A percentile compares a stretch with the other conserved stretches of the same genome.
These are phyloP conservation scores for Cardamine chenopodiifolia DNA, from an alignment of 345 rosid species.

Conservation along the genomic window DNA sequence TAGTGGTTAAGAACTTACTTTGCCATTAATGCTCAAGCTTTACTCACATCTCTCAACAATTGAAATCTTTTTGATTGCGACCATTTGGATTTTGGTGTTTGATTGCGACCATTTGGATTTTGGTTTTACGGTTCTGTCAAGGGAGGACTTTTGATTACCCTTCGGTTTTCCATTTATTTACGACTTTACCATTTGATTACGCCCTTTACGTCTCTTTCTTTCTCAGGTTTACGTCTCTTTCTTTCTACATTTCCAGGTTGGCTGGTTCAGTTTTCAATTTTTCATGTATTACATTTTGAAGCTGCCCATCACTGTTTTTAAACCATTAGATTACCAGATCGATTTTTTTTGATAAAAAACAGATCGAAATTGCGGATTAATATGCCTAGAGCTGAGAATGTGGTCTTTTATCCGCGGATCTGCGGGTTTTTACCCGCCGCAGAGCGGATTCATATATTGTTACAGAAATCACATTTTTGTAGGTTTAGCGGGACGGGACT, in stretches of 20 bases:
- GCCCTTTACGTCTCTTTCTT: background rate
- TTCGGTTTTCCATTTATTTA: constrained; percentile 23
- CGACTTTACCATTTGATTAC: constrained; percentile 36
- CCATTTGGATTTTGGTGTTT: constrained; percentile 18
- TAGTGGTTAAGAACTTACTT: constrained; percentile 30
- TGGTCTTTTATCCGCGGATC: too few relatives aligned
- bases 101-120: constrained; percentile 30
- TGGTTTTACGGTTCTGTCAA: constrained; percentile 13
- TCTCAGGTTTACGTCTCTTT: constrained; percentile 19
- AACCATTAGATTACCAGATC: too few relatives aligned
- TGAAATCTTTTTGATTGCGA: constrained; percentile 33
- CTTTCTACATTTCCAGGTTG: constrained; percentile 34
- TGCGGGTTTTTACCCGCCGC: too few relatives aligned
- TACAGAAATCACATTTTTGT: too few relatives aligned
- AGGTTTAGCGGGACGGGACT: too few relatives aligned
- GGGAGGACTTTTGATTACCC: constrained; percentile 24
- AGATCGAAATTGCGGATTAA: too few relatives aligned
- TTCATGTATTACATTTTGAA: too few relatives aligned
- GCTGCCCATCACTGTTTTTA: too few relatives aligned
- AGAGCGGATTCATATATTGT: too few relatives aligned
- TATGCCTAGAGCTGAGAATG: too few relatives aligned
- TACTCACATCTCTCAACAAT: constrained; percentile 48
- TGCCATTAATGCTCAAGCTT: constrained; percentile 38
- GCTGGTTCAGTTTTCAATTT: constrained; percentile 21
- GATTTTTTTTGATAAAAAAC: too few relatives aligned